Percentiles rank a stretch among this genome's conserved stretches.
Conservation (phyloP, 495 filamentous ascomycete species). For the Chaetomium cochliodes region DNA sequence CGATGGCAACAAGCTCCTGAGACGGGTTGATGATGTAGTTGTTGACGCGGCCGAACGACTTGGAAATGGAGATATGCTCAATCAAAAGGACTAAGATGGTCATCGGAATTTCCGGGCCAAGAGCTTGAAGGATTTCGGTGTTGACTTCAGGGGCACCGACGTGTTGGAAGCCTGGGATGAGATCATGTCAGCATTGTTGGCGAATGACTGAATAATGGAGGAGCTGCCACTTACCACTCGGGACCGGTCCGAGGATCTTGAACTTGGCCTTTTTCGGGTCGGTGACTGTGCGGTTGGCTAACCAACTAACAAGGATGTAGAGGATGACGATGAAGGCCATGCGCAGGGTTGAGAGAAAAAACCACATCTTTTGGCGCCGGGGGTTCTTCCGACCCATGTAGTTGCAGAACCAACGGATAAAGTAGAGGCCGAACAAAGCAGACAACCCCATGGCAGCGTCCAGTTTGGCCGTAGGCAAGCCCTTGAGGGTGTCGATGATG, state of each 20-base stretch:
- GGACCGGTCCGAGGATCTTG: constrained; percentile 73
- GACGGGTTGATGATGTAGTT: constrained; percentile 97
- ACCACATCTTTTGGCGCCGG: constrained; percentile 68
- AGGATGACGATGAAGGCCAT: constrained; percentile 93
- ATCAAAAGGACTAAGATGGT: constrained; percentile 89
- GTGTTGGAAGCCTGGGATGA: constrained; percentile 64
- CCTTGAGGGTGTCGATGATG: constrained; percentile 81
- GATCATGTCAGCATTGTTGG: constrained; percentile 7
- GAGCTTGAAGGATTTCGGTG: constrained; percentile 35
- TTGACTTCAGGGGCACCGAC: constrained; percentile 70
- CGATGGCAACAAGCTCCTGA: constrained; percentile 94
- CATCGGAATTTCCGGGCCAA: constrained; percentile 29
- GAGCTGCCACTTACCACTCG: constrained; percentile 56
- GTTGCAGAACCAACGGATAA: constrained; percentile 60
- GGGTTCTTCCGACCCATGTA: constrained; percentile 57
- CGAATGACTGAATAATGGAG: background rate
- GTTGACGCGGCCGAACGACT: constrained; percentile 94
- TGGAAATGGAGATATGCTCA: constrained; percentile 94
- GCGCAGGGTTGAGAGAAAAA: constrained; percentile 88
- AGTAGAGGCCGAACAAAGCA: constrained; percentile 77
- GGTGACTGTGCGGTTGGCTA: constrained; percentile 65
- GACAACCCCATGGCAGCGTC: constrained; percentile 91
- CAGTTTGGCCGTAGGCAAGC: constrained; percentile 64
- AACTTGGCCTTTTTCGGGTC: constrained; percentile 53
- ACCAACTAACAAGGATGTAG: constrained; percentile 87